Conservation (phyloP, 2,329 filamentous ascomycete species). For the Trichoderma atrobrunneum region DNA sequence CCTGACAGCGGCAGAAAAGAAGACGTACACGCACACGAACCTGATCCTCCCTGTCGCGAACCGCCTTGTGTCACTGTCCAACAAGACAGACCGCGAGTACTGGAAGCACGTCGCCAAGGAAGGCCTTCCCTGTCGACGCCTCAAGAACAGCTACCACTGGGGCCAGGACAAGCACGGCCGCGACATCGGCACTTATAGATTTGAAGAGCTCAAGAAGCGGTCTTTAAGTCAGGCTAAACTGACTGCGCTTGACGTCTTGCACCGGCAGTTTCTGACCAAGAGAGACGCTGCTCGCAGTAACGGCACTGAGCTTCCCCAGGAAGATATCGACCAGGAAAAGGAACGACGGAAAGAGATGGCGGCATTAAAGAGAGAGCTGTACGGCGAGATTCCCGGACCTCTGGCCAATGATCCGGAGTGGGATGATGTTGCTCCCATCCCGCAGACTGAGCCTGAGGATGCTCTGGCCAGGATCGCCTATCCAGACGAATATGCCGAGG, state of each 20-base stretch:
- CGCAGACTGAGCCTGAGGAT: conserved; percentile 76
- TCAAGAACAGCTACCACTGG: conserved; percentile 44
- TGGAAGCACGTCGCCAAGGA: conserved; percentile 57
- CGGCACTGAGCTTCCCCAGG: conserved; percentile 31
- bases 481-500: conserved; percentile 80
- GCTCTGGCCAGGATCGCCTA: conserved; percentile 94
- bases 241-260: conserved; percentile 43
- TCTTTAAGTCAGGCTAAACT: conserved; percentile 42
- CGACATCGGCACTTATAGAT: conserved; percentile 47
- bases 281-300: conserved; percentile 31
- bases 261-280: conserved; percentile 43
- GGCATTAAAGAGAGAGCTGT: conserved; percentile 48
- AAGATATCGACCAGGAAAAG: conserved; percentile 47
- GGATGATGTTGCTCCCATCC: conserved; percentile 81
- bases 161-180: conserved; percentile 50
- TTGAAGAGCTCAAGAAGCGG: conserved; percentile 45
- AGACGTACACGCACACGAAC: conserved; percentile 47
- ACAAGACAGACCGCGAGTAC: conserved; percentile 55
- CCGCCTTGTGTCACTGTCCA: conserved; percentile 35
- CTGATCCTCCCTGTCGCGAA: conserved; percentile 44
- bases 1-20: conserved; percentile 48
- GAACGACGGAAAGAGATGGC: conserved; percentile 51
- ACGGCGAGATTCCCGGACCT: conserved; percentile 47
- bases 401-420: conserved; percentile 66
- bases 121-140: conserved; percentile 47